These are phyloP conservation scores for Heliamphora pulchella DNA, from an alignment of 179 eudicot genomes.

Conservation along the genomic window DNA sequence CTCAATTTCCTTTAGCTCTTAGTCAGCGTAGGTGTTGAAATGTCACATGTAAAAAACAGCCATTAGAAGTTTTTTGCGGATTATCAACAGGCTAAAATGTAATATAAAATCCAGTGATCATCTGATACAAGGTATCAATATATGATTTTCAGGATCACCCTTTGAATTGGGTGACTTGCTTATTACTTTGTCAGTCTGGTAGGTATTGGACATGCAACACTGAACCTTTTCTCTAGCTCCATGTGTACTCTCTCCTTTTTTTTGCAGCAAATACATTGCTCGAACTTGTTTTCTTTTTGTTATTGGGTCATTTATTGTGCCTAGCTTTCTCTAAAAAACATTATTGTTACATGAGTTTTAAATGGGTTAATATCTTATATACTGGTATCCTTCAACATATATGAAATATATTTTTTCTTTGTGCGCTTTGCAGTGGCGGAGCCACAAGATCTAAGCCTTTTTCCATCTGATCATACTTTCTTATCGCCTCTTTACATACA, in stretches of 20 bases:
- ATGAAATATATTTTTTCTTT: not conserved
- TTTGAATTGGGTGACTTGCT: not conserved
- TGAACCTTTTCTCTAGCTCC: not conserved
- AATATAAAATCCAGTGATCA: not conserved
- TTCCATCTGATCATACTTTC: not conserved
- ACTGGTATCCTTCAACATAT: not conserved
- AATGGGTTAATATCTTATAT: not conserved
- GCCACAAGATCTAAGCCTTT: not conserved
- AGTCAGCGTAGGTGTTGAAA: not conserved
- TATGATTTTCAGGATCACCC: not conserved
- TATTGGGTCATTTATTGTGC: not conserved
- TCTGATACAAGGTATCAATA: not conserved
- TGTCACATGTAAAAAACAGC: not conserved
- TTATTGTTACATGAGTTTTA: too few species aligned
- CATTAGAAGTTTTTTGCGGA: not conserved
- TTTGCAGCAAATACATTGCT: too few species aligned
- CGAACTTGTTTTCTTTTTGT: not conserved
- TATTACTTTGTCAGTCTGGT: not conserved
- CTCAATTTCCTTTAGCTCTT: not conserved
- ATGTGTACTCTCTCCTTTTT: not conserved
- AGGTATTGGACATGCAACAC: not conserved
- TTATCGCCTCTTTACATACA: not conserved
- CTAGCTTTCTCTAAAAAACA: not conserved
- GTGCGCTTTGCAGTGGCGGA: not conserved
- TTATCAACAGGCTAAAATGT: not conserved